These are phyloP conservation scores for Cryptococcus jaspeensis DNA, from an alignment of 1,284 basidiomycete genomes.

Conservation along the genomic window DNA sequence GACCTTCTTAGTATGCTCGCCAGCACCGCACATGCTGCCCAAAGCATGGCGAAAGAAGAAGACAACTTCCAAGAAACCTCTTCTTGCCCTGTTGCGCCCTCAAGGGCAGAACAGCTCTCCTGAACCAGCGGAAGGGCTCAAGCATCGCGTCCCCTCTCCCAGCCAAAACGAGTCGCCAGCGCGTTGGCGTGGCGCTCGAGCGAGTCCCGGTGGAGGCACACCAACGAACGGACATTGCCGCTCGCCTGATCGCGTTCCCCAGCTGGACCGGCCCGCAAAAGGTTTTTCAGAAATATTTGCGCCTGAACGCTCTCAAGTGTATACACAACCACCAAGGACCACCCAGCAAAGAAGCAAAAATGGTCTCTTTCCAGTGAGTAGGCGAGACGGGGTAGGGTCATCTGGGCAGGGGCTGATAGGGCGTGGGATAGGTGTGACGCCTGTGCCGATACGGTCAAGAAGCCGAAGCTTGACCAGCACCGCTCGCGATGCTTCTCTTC, in stretches of 20 bases:
- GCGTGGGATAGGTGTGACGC: slow-evolving; percentile 55
- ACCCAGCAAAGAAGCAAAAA: slow-evolving; percentile 26
- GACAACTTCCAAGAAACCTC: no score
- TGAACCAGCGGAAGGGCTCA: no score
- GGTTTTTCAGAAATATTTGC: not conserved
- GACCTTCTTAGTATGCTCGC: no score
- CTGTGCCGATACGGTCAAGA: slow-evolving; percentile 83
- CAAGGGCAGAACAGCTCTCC: no score
- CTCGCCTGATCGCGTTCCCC: not conserved
- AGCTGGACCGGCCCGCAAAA: not conserved
- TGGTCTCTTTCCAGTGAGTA: slow-evolving; percentile 63
- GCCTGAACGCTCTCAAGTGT: not conserved
- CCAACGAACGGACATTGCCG: not conserved
- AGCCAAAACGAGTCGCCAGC: slow-evolving; percentile 4
- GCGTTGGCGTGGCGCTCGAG: no score
- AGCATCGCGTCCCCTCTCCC: no score
- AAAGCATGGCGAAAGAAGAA: no score
- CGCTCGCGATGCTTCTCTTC: slow-evolving; percentile 55
- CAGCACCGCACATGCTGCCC: no score
- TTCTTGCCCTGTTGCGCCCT: no score
- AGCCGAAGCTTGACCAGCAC: slow-evolving; percentile 69
- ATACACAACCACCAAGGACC: not conserved
- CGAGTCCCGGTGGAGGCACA: not conserved
- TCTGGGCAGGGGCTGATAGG: not conserved
- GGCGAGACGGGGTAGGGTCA: no score